Base-by-base conservation (phyloP, 352 stramenopile genomes). In the Achlya hypogyna region DNA sequence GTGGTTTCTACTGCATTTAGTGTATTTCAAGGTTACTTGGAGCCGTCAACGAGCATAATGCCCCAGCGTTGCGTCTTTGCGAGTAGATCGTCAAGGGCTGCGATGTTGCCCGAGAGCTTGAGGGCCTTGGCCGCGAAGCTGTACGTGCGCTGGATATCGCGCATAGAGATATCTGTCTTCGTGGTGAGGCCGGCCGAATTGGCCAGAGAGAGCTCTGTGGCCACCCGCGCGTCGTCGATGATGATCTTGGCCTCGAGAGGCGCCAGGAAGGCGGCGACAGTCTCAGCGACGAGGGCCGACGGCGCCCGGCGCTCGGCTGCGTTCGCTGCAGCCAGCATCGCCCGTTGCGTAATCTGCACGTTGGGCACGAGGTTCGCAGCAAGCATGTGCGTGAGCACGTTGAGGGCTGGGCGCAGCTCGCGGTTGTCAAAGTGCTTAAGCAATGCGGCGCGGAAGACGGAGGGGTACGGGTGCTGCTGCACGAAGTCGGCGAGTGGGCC, bases 301-400 rank as follows among this genome's bases (percentile, higher is more conserved):
- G 9, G 34, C 1, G 3, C 52, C 34, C 10, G 10, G 8, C 8
- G 9, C 6, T 45, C 14, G 40, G 4, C 20, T 2, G 51, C n/a
- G n/a, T 38, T 42, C 3, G 20, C 28, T 2, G 47, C 16, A 14
- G 27, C 35, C 25, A 23, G 23, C 35, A 64, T 51, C 20, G 54
- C 35, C 20, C 47, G 45, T 22, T 51, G n/a, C 54, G 52, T n/a
- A 22, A 64, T 20, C 35, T 51, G 23, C 32, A 22, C n/a, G 54
- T 52, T 64, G 35, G 54, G 54, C 31, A 31, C 25, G 35, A 52
- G 47, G 16, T 25, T 23, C 6, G 54, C 54, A 8, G 45, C 54
- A 38, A 64, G 16, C 54, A 64, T 64, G 35, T 23, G 51, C 2
- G 34, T 23, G n/a, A 64, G 40, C 8, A 64, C 35, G 9, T 64